Evolutionary conservation across 2,329 filamentous ascomycete species (phyloP).

Genomic region (Emmonsiellopsis sp.): DNA sequence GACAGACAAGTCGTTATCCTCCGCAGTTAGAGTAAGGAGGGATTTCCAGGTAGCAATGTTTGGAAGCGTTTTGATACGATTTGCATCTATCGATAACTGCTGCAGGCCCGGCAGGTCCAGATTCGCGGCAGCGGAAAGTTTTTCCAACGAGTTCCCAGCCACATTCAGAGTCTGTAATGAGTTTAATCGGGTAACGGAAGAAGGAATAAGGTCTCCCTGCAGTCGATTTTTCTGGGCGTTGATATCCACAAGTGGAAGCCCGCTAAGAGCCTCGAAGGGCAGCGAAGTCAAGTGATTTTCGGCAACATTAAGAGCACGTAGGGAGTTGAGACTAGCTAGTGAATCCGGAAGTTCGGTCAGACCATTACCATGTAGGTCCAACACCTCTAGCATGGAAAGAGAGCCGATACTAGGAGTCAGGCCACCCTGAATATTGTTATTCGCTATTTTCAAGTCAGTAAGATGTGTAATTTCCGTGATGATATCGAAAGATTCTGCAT

Average conservation of each 20-base stretch:
- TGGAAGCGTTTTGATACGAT: slow-evolving; percentile 65
- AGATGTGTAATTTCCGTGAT: slow-evolving; percentile 64
- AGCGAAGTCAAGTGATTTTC: slow-evolving; percentile 67
- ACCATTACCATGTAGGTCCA: slow-evolving; percentile 75
- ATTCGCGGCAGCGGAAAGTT: slow-evolving; percentile 37
- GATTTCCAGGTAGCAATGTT: slow-evolving; percentile 64
- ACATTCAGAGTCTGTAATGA: slow-evolving; percentile 68
- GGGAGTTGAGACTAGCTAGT: slow-evolving; percentile 55
- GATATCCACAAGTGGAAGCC: slow-evolving; percentile 63
- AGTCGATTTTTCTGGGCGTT: slow-evolving; percentile 70
- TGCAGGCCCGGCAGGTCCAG: slow-evolving; percentile 64
- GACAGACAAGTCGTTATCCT: slow-evolving; percentile 68
- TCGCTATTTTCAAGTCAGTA: slow-evolving; percentile 70
- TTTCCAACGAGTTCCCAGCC: slow-evolving; percentile 61
- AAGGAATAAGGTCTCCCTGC: slow-evolving; percentile 59
- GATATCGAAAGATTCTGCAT: slow-evolving; percentile 60
- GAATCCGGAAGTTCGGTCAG: slow-evolving; percentile 60
- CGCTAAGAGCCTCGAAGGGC: slow-evolving; percentile 59
- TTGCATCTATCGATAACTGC: slow-evolving; percentile 67
- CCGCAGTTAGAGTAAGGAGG: slow-evolving; percentile 63
- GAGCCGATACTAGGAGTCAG: slow-evolving; percentile 55
- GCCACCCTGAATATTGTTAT: slow-evolving; percentile 63
- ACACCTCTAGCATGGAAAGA: slow-evolving; percentile 61
- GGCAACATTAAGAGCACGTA: slow-evolving; percentile 69
- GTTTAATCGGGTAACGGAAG: slow-evolving; percentile 47